phyloP scores from a whole-genome alignment of 2,329 filamentous ascomycete genomes.

The Phialocephala sp. region DNA sequence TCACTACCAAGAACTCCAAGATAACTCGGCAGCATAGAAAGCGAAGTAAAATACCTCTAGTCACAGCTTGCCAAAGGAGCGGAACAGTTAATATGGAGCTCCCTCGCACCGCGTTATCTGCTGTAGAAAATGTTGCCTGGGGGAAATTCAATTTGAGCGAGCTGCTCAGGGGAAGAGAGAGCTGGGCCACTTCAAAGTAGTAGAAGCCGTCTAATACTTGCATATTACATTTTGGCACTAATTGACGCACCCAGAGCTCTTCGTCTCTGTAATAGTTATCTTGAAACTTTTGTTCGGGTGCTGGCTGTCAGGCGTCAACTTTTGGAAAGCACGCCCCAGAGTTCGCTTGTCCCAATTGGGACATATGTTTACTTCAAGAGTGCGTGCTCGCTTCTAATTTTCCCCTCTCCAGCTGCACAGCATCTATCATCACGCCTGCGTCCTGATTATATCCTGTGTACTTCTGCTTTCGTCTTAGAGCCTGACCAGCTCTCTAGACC shows the following conservation, averaged over 20 bases:
- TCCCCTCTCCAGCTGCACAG: not conserved
- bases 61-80: no score
- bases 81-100: no score
- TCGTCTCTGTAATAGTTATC: not conserved
- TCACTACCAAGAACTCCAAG: no score
- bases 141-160: no score
- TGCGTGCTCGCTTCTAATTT: not conserved
- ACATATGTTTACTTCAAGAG: not conserved
- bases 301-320: not conserved
- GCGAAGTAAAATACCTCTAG: no score
- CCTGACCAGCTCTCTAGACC: constrained; percentile 4
- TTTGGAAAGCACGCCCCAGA: not conserved
- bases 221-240: no score
- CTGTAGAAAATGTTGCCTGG: no score
- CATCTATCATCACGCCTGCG: not conserved
- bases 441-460: constrained; percentile 4
- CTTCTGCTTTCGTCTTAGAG: not conserved
- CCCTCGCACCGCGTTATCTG: no score
- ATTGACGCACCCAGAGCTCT: not conserved
- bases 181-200: no score
- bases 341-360: not conserved
- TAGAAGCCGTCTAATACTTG: no score
- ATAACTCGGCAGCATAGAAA: no score
- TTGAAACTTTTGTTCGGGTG: not conserved
- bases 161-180: no score